Evolutionary conservation across 2,329 filamentous ascomycete species (phyloP), one percentile per base, ranked within the genome.

Genomic region (Aspergillus uvarum): DNA sequence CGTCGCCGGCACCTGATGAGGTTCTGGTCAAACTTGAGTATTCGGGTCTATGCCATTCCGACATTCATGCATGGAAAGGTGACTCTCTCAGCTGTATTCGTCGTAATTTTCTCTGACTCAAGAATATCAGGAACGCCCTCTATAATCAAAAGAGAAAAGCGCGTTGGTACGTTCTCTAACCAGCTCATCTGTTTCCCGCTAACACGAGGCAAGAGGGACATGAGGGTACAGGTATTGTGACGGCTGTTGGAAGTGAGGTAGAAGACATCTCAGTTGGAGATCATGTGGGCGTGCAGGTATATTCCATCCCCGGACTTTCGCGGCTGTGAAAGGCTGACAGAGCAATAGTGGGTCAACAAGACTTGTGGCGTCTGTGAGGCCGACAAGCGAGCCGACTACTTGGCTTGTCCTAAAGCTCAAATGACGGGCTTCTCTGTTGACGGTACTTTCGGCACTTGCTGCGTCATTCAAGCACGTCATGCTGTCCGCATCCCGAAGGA

Each of bases 41-140:
- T 26, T 58, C 50, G 16, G 56, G 56, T 11, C 38, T 58, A 4
- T 58, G 56, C 19, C 50, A 58, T 29, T 52, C 56, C 10, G n/a
- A 42, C 21, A 29, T 53, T 53, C 56, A 58, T 48, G 26, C 50
- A 12, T 58, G 50, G 38, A 58, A 48, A 58, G 56, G 56, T 58
- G 16, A 35, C 32, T 35, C 14, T 16, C 12, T 35, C 32, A 16
- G 32, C 32, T 10, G 5, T 35, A 12, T 16, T 35, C 32, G 7
- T 29, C 26, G 26, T 29, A 12, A 16, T 35, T 5, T 12, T 11
- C 12, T 35, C 32, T 35, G 5, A 35, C 32, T 16, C 32, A 6
- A 6, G 4, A 16, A 16, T 12, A 32, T 12, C n/a, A 54, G 52
- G 42, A 8, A 54, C 44, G 7, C 14, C n/a, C 3, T 31, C 42